Base-by-base conservation (phyloP, 352 stramenopile species). In the Pythium phragmitis region DNA sequence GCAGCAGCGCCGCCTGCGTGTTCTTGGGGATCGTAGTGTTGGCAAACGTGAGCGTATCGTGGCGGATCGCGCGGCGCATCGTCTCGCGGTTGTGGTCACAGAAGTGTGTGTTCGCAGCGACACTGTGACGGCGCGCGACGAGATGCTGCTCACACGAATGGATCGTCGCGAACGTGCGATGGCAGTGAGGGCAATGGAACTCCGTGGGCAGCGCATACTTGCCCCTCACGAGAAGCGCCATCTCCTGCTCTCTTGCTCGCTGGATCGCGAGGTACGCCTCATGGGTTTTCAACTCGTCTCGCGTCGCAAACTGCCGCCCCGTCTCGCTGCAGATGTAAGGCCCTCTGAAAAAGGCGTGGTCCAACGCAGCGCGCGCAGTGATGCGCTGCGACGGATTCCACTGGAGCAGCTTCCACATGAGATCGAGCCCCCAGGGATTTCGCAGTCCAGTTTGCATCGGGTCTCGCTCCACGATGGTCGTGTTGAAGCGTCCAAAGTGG, bases 341-440 rank as follows among this genome's bases (percentile, higher is more conserved):
- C 21, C 88, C 89, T 49, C 74, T 72, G 52, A 97, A 97, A 58
- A 93, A 97, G 8, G 89, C 85, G 63, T 97, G 90, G 47, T 89
- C 60, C 16, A 97, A 67, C 16, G 90, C 89, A 7, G 94, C 80
- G 6, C 69, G 46, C 0, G 84, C 80, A 26, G 76, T 75, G 36
- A 98, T 96, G 26, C 96, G 80, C 45, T 98, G 77, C 12, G 72
- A 73, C 13, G 96, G 94, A 76, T 98, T 78, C 88, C 89, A 98
- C 33, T 96, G 88, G 23, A 99, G 79, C 41, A 99, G 70, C 36
- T 89, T 83, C 86, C 89, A 98, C 60, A 99, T 91, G 23, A 99
- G 74, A 77, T 99, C 88, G 21, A 98, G 73, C 2, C 82, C 82
- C 69, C 72, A 94, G 1, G 60, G 54, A 50, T 91, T 77, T 66